Evolutionary conservation across 192 early-diverging fungal genomes (phyloP), one percentile per base, ranked within the genome.

Genomic region (Thamnidium elegans): DNA sequence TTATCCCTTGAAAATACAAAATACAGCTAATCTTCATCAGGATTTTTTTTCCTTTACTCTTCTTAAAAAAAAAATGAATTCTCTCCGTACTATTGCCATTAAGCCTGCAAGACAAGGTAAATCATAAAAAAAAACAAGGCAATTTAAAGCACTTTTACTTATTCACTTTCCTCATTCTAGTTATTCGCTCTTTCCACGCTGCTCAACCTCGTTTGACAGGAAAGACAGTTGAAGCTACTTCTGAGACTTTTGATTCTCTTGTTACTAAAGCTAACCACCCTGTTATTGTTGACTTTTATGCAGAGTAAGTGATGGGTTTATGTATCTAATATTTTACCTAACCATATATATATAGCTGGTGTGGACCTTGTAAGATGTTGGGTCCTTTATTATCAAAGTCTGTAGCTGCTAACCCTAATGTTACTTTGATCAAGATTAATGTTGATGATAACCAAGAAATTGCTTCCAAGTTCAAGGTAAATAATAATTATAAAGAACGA

Each of bases 221-320:
- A 11, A 74, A 80, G 58, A 69, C 76, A 8, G 55, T 88, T 42
- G 84, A 87, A 73, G 86, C 79, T 6, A 85, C 74, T 3, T 77
- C 80, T 11, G 75, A 75, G 14, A 82, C 78, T 42, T 92, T 92
- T 71, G 72, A 82, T 20, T 54, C 65, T 30, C 74, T 89, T 19
- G 76, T 93, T 11, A 59, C 68, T 20, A 64, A 76, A n/a, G 82
- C 89, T 7, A 76, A 84, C 3, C 72, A 86, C 36, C 89, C 89
- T 2, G 82, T 88, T 13, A 64, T 94, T 44, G 93, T 94, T 14
- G 93, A 94, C 54, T 94, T 93, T 71, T 84, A 89, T 55, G 89
- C 89, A 59, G 69, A 82, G 87, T 90, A 76, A 75, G 81, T 13
- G 1, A 6, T 31, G 19, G 1, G 9, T 13, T 30, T 7, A 15